Evolutionary conservation across 2,329 filamentous ascomycete species (phyloP).

Genomic region (Dryadomyces quercivorus): DNA sequence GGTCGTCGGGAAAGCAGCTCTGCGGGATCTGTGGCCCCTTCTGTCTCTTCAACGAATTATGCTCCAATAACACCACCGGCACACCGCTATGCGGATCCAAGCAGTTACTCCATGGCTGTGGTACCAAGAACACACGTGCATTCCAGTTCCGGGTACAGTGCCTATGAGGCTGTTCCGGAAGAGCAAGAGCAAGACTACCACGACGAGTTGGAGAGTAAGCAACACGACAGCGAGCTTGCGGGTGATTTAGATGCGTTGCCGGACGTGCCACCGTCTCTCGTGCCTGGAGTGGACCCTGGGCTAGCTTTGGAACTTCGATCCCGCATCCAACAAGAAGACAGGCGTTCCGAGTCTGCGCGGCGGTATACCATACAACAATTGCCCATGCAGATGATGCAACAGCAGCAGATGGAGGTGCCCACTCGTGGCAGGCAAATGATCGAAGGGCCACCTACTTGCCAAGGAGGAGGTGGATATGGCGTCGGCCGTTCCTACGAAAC

Average conservation of each 20-base stretch:
- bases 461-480: conserved; percentile 11
- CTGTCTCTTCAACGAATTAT: background rate
- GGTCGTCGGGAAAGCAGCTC: conserved; percentile 18
- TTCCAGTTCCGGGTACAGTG: conserved; percentile 1
- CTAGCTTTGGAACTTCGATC: conserved; percentile 45
- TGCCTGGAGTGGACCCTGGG: conserved; percentile 47
- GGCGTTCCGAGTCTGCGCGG: conserved; percentile 23
- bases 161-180: conserved; percentile 16
- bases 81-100: background rate
- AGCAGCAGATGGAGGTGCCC: conserved; percentile 22
- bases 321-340: conserved; percentile 43
- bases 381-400: conserved; percentile 12
- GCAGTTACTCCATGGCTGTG: background rate
- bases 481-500: conserved; percentile 19
- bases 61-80: background rate
- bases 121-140: background rate
- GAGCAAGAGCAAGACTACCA: conserved; percentile 20
- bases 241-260: conserved; percentile 19
- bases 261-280: conserved; percentile 41
- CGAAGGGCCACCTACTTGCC: conserved; percentile 16
- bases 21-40: conserved; percentile 4
- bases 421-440: conserved; percentile 28
- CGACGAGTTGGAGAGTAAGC: conserved; percentile 24
- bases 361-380: conserved; percentile 14
- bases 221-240: conserved; percentile 3